Base-by-base conservation (phyloP, 202 grass and related monocot genomes). In the Cymbopogon flexuosus region DNA sequence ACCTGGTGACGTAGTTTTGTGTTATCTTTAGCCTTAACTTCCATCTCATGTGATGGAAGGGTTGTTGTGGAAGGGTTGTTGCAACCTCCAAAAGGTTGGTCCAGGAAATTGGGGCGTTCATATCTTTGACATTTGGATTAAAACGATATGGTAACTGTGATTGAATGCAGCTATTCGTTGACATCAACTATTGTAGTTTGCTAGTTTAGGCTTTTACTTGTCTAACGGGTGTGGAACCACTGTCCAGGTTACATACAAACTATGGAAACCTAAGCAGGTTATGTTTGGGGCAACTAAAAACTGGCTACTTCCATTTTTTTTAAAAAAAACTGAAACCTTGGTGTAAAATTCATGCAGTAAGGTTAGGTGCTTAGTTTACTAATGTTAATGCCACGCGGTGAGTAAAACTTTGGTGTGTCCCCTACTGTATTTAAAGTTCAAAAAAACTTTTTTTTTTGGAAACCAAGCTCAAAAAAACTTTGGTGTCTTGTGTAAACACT, bases 211-310 rank as follows among this genome's bases (percentile, higher is more conserved):
- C 5, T 66, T 72, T 58, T 87, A 6, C 34, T 62, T 57, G 13
- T 72, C 14, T 62, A 47, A 77, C 35, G 31, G 67, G 51, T 40
- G 40, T 51, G 14, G 31, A 16, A 22, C 30, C 4, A 4, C 24
- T 19, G 8, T 40, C 36, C 37, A 40, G 37, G 37, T 40, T 40
- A 7, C 8, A 43, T 49, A 59, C 63, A 81, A 62, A 40, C 73
- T 13, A 83, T 77, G 34, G 31, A 77, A 65, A 71, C 63, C 41
- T 64, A 77, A 77, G 63, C 16, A 82, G 59, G 14, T 49, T 73
- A 27, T 19, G 23, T 83, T 51, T 70, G 19, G 29, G 18, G 19
- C 12, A 21, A 70, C 18, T 12, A 51, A 57, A 77, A 63, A 15
- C 10, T 61, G 57, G 16, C 54, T 34, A 21, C 37, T 41, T 35